Evolutionary conservation across 2,329 filamentous ascomycete genomes (phyloP), one percentile per base, ranked within the genome.

Genomic region (Pestalotiopsis fici): DNA sequence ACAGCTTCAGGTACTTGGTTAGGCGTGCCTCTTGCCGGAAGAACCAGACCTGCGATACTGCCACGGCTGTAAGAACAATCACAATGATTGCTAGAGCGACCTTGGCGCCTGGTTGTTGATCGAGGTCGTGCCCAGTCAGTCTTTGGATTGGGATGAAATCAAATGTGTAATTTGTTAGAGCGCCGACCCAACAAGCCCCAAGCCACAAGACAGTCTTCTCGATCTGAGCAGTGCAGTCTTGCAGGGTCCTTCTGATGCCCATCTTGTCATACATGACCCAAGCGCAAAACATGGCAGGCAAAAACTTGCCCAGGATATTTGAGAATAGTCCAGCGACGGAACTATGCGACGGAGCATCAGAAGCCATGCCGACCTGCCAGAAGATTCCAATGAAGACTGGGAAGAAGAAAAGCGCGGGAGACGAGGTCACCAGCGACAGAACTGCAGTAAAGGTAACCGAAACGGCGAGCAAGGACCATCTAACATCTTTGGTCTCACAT

Each of bases 101-200:
- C 66, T 93, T 91, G 0, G 95, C 96, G 7, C 96, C 96, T 0
- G 96, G 95, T 76, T 99, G 94, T 72, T 94, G 91, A 60, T 91
- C 83, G 56, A 99, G 88, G 76, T 99, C 96, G 77, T 97, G 94
- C 0, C 91, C 90, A 9, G 93, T 98, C n/a, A 99, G 86, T 2
- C 96, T 91, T 78, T 94, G 90, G 71, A 99, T 96, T 0, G 96
- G 96, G 69, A 99, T 98, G 80, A 93, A 92, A 74, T 94, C 92
- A 75, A 99, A 93, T 0, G 96, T 98, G 80, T 98, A 97, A 80
- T 98, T 98, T 75, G 95, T 95, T 71, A 99, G 81, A 1, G 93
- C 91, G 18, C 95, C 96, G 50, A 98, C 89, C 92, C 97, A 99
- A 75, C 92, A 94, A 7, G 90, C 91, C 1, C 95, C 95, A 0